Base-by-base conservation (phyloP, 768 basidiomycete species). In the Daedaleopsis sinensis region DNA sequence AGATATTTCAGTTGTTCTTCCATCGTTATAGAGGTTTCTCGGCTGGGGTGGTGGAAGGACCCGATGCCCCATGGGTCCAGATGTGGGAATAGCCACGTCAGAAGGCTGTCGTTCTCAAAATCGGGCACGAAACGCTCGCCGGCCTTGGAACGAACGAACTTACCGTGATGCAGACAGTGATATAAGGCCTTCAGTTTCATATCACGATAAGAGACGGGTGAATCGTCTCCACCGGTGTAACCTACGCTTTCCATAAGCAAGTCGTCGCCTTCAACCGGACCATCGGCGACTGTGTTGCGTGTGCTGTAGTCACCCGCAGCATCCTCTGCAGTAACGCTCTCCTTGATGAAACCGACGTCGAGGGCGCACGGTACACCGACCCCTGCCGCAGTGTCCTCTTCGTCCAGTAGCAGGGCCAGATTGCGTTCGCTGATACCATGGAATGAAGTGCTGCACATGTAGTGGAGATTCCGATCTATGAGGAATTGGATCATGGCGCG, bases 1-100 rank as follows among this genome's bases (percentile, higher is more conserved):
- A 57, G 19, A 21, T 57, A 50, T 11, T 24, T 23, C 23, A 57
- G 38, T 13, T 57, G 56, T 8, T 57, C 35, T 3, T 57, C 47
- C 24, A 57, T 16, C 9, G 27, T 12, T 2, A 56, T 23, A 11
- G 7, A 13, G 1, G 6, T 16, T 1, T 16, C 4, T 43, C 43
- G 12, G 19, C n/a, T 23, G n/a, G 7, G 39, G 55, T 27, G 39
- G n/a, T 1, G 32, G 23, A 65, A 65, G 1, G 44, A 46, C 8
- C 64, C 61, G 19, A 65, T 62, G 1, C 59, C 55, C 64, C 64
- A 62, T 23, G 61, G 64, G 54, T 65, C 57, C 1, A 65, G 52
- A 35, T 65, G 64, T 0, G 61, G 61, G 44, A 62, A 65, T 27
- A 65, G 38, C 52, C 37, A 58, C 0, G 64, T 36, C 44, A 65